These are phyloP conservation scores for Salix koriyanagi DNA, from an alignment of 345 rosid species.

Conservation along the genomic window DNA sequence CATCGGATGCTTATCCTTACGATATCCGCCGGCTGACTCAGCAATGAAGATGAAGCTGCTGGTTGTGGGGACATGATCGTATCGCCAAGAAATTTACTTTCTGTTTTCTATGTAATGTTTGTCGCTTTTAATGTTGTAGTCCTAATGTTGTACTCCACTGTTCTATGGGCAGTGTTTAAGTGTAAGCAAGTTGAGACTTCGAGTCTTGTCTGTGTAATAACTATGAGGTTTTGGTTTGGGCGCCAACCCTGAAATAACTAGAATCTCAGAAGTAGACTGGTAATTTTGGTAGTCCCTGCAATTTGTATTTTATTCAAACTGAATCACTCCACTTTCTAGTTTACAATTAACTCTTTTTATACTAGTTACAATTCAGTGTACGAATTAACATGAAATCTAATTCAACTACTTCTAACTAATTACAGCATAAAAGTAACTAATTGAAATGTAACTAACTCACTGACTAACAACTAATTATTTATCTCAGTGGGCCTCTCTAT, in stretches of 20 bases:
- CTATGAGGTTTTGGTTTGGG: not conserved
- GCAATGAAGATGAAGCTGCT: not conserved
- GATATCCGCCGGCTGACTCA: constrained; percentile 27
- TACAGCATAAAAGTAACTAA: too few relatives aligned
- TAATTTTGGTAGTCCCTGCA: not conserved
- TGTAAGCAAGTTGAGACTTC: not conserved
- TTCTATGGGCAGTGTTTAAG: not conserved
- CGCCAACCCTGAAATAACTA: not conserved
- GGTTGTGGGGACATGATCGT: not conserved
- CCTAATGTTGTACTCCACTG: not conserved
- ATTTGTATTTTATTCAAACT: too few relatives aligned
- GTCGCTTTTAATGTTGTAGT: not conserved
- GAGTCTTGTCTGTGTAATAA: not conserved
- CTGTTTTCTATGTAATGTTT: not conserved
- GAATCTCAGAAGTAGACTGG: not conserved
- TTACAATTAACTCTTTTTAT: too few relatives aligned
- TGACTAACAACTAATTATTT: too few relatives aligned
- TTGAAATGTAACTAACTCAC: too few relatives aligned
- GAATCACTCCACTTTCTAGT: too few relatives aligned
- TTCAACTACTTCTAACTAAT: too few relatives aligned
- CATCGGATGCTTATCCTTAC: constrained; percentile 26
- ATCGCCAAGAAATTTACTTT: too few relatives aligned
- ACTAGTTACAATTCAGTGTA: too few relatives aligned
- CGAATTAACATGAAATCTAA: too few relatives aligned
- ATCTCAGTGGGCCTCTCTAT: too few relatives aligned